Percentiles rank a stretch among this genome's conserved stretches.
phyloP scores from a whole-genome alignment of 2,329 filamentous ascomycete genomes.

The Talaromyces verruculosus region DNA sequence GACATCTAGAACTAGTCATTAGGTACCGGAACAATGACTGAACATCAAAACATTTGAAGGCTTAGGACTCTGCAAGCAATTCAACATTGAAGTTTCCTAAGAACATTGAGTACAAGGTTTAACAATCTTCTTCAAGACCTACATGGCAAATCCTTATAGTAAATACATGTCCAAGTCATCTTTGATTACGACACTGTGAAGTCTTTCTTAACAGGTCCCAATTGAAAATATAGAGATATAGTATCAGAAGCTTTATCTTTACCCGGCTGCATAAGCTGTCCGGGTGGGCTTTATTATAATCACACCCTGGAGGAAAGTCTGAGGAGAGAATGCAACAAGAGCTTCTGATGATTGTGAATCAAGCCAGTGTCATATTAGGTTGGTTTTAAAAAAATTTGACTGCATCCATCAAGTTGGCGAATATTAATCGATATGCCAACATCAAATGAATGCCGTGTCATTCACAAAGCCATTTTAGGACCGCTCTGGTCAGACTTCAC shows the following conservation, averaged over 20 bases:
- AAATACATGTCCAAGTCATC: too few relatives aligned
- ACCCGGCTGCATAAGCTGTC: background rate
- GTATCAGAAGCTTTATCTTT: background rate
- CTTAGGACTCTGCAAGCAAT: too few relatives aligned
- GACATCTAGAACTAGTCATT: background rate
- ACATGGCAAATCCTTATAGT: too few relatives aligned
- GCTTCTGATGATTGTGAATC: background rate
- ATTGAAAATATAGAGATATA: too few relatives aligned
- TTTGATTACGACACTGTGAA: too few relatives aligned
- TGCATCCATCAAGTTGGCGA: background rate
- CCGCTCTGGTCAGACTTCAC: background rate
- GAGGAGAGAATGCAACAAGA: background rate
- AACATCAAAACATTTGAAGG: too few relatives aligned
- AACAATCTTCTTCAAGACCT: too few relatives aligned
- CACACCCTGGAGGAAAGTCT: background rate
- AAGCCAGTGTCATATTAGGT: background rate
- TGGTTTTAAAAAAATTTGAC: too few relatives aligned
- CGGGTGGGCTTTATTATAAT: background rate
- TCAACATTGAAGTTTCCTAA: too few relatives aligned
- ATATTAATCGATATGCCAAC: background rate
- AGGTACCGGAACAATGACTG: background rate
- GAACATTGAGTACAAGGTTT: too few relatives aligned
- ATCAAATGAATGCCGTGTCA: background rate
- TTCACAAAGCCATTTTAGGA: background rate
- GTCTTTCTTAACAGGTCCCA: too few relatives aligned